Evolutionary conservation across 2,329 filamentous ascomycete species (phyloP).

Genomic region (Claviceps cyperi): DNA sequence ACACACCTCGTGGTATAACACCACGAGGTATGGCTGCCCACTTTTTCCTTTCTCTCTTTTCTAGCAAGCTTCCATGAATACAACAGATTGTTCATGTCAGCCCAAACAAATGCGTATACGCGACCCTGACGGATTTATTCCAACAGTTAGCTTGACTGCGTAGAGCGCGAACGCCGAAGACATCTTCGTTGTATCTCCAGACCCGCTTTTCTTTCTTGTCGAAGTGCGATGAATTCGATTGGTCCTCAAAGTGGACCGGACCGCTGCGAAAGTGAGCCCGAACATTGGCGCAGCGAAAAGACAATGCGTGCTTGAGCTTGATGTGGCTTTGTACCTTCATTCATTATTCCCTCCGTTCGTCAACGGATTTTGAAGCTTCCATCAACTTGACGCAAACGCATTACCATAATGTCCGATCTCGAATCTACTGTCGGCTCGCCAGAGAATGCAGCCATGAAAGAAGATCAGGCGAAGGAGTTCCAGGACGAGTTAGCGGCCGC

Average conservation of each 20-base stretch:
- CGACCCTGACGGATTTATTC: too few species aligned
- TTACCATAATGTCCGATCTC: conserved; percentile 29
- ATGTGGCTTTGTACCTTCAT: neutral
- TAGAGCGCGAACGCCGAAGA: too few species aligned
- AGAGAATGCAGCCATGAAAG: conserved; percentile 21
- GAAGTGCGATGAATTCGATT: neutral
- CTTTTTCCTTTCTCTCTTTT: too few species aligned
- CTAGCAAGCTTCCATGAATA: too few species aligned
- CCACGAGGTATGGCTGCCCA: too few species aligned
- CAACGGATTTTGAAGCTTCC: neutral
- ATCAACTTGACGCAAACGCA: neutral
- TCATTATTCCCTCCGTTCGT: neutral
- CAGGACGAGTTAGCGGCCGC: conserved; percentile 27
- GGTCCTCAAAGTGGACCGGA: neutral
- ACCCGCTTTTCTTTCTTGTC: neutral
- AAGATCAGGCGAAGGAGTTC: conserved; percentile 27
- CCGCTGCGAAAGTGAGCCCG: neutral
- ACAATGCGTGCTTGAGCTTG: neutral
- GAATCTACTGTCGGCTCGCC: conserved; percentile 27
- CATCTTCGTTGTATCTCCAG: neutral
- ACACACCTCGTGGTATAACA: too few species aligned
- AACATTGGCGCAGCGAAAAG: neutral
- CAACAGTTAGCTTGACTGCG: too few species aligned
- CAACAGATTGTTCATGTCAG: too few species aligned
- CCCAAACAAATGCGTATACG: too few species aligned